Base-by-base conservation (phyloP, 371 early-diverging fungal genomes). In the Mortierella sp. region DNA sequence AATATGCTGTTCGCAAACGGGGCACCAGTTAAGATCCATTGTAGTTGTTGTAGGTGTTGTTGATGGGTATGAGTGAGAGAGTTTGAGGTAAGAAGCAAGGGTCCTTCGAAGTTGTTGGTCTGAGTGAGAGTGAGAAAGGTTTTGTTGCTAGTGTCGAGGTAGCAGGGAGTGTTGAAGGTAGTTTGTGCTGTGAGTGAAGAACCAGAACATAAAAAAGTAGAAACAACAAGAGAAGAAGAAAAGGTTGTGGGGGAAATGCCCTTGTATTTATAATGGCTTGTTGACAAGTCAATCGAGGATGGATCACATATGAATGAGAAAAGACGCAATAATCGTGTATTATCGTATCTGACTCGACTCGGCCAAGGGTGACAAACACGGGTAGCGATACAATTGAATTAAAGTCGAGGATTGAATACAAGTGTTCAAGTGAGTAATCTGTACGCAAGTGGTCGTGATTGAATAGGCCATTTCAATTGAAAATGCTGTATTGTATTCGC, bases 1-100 rank as follows among this genome's bases (percentile, higher is more conserved):
- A 81, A 84, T 84, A 71, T 84, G 85, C 65, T 81, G 81, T 84
- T 84, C 81, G 85, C 84, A 84, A 63, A 84, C 84, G 76, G 84
- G 84, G 84, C 84, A 84, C 80, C 80, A 84, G 80, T 84, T 84
- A 74, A 81, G 79, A 81, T 81, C 81, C 78, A 81, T 81, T 81
- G 77, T 58, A 54, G 65, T 14, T 58, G n/a, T 24, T 4, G 38
- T 71, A 70, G 76, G 70, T 68, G 63, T 70, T 75, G 70, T 38
- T 27, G 49, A 12, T 14, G 48, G 11, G 75, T 55, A 38, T 46
- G 18, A 27, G 32, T 3, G 58, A 21, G 70, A 43, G 48, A 54
- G 75, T 70, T 73, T 51, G 74, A 51, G 63, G 24, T 14, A 51
- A 44, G 75, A 56, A 71, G 73, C 32, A 29, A 2, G 58, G 18